Evolutionary conservation across 352 stramenopile species (phyloP).

Genomic region (Phytophthora sansomeana): DNA sequence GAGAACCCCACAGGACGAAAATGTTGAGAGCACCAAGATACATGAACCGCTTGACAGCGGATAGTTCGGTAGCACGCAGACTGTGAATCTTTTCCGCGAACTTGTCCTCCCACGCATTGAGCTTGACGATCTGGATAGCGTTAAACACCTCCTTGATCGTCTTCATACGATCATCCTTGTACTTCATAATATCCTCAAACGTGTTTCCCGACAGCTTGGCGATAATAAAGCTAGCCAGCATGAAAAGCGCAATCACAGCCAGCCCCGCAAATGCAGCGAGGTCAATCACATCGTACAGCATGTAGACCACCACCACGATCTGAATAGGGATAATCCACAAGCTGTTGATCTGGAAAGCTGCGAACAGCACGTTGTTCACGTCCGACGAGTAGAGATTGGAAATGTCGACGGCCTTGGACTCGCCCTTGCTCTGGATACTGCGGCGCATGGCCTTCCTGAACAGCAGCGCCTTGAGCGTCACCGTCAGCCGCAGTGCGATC

Average conservation of each 20-base stretch:
- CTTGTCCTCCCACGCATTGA: slow-evolving; percentile 92
- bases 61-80: slow-evolving; percentile 82
- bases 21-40: slow-evolving; percentile 61
- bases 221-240: slow-evolving; percentile 62
- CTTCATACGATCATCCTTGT: slow-evolving; percentile 91
- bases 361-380: slow-evolving; percentile 60
- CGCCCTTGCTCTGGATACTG: slow-evolving; percentile 24
- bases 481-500: slow-evolving; percentile 38
- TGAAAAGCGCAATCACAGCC: slow-evolving; percentile 36
- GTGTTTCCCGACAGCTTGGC: slow-evolving; percentile 52
- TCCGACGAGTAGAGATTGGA: slow-evolving; percentile 95
- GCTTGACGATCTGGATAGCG: slow-evolving; percentile 96
- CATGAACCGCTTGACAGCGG: slow-evolving; percentile 66
- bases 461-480: slow-evolving; percentile 50
- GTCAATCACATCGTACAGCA: slow-evolving; percentile 54
- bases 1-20: slow-evolving; percentile 61
- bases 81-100: slow-evolving; percentile 82
- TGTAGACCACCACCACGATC: slow-evolving; percentile 40
- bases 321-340: slow-evolving; percentile 61
- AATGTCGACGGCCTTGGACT: slow-evolving; percentile 66
- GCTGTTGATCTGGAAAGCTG: slow-evolving; percentile 50
- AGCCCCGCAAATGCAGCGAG: slow-evolving; percentile 55
- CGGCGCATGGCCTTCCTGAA: slow-evolving; percentile 55
- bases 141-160: slow-evolving; percentile 92
- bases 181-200: slow-evolving; percentile 83